These are phyloP conservation scores for Cryptococcus maquisensis DNA, from an alignment of 1,284 basidiomycete species.

Conservation along the genomic window DNA sequence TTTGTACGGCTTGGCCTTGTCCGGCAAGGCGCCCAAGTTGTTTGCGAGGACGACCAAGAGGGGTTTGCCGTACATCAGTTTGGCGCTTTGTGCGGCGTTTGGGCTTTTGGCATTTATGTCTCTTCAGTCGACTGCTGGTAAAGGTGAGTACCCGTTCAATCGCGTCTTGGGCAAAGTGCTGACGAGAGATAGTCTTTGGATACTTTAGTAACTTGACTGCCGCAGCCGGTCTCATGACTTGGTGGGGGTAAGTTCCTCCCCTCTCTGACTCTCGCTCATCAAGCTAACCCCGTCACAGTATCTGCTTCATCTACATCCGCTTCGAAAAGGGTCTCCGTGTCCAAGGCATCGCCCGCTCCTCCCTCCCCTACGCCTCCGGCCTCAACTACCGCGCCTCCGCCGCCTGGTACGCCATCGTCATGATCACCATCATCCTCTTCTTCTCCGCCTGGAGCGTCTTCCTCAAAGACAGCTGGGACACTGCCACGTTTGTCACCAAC, in stretches of 20 bases:
- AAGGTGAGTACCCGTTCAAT: too few species aligned
- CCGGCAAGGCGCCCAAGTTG: constrained; percentile 40
- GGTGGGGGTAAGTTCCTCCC: constrained; percentile 57
- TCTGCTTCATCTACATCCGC: constrained; percentile 70
- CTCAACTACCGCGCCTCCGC: constrained; percentile 36
- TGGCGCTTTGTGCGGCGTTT: constrained; percentile 66
- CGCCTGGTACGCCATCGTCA: constrained; percentile 39
- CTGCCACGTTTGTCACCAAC: constrained; percentile 31
- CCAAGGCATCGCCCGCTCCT: constrained; percentile 59
- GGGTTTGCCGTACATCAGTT: constrained; percentile 71
- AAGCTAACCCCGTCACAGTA: constrained; percentile 36
- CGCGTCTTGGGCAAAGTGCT: too few species aligned
- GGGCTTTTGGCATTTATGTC: constrained; percentile 56
- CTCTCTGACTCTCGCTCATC: background rate
- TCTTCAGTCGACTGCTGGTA: constrained; percentile 58
- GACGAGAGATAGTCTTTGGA: too few species aligned
- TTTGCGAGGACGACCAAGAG: constrained; percentile 61
- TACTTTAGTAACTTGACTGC: constrained; percentile 68
- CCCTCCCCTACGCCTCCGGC: constrained; percentile 59
- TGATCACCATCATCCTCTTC: constrained; percentile 39
- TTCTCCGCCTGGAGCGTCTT: constrained; percentile 57
- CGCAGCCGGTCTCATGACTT: constrained; percentile 58
- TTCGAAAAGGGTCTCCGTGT: constrained; percentile 70
- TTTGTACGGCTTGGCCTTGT: constrained; percentile 54
- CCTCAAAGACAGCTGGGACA: constrained; percentile 47